These are phyloP conservation scores for Jacaranda mimosifolia DNA, from an alignment of 257 asterid genomes.

Conservation along the genomic window DNA sequence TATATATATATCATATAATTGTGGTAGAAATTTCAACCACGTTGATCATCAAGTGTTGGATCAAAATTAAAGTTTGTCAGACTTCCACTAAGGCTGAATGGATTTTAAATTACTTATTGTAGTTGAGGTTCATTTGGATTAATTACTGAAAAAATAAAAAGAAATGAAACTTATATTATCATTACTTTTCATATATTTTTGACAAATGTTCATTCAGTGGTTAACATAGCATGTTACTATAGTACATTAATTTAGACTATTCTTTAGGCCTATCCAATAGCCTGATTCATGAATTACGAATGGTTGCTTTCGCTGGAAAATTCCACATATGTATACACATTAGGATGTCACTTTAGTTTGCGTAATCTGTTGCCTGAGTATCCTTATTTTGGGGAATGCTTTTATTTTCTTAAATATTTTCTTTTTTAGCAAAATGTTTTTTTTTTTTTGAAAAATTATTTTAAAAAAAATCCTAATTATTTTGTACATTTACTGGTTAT, in stretches of 20 bases:
- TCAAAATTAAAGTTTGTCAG: constrained; percentile 30
- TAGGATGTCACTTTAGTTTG: no score
- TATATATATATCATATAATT: background rate
- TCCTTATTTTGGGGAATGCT: no score
- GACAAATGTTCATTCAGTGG: constrained; percentile 17
- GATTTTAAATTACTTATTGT: constrained; percentile 4
- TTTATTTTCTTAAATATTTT: no score
- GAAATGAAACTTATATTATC: background rate
- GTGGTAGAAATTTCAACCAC: constrained; percentile 24
- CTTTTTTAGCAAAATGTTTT: no score
- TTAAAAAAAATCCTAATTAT: no score
- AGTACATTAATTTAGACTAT: constrained; percentile 9
- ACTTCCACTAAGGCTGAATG: constrained; percentile 36
- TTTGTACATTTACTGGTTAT: no score
- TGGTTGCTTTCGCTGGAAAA: no score
- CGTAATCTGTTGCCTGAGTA: no score
- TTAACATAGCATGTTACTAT: constrained; percentile 24
- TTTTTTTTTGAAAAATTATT: no score
- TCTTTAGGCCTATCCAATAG: constrained; percentile 32
- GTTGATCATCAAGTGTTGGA: constrained; percentile 14
- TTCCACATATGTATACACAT: no score
- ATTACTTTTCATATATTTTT: constrained; percentile 11
- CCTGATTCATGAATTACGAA: background rate
- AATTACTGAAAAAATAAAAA: constrained; percentile 11
- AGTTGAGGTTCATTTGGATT: background rate